Percentiles rank a stretch among this genome's conserved stretches.
These are phyloP conservation scores for Tolypocladium nubicola DNA, from an alignment of 2,329 filamentous ascomycete genomes.

Conservation along the genomic window DNA sequence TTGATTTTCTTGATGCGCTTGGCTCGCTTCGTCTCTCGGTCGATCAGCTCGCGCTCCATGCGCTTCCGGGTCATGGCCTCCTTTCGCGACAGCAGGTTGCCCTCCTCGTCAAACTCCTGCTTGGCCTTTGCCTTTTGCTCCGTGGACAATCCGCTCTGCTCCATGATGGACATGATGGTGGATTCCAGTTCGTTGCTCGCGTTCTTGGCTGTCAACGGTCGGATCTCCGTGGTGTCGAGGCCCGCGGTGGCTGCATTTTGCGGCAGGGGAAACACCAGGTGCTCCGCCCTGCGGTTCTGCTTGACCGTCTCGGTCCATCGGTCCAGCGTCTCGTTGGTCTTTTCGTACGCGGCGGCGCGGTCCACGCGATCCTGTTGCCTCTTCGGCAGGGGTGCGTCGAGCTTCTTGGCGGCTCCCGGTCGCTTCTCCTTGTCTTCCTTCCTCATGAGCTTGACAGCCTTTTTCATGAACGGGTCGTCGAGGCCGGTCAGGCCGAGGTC, in stretches of 20 bases:
- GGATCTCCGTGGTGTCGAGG: conserved; percentile 50
- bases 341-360: conserved; percentile 72
- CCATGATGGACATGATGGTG: conserved; percentile 79
- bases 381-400: conserved; percentile 74
- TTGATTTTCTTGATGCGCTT: conserved; percentile 99
- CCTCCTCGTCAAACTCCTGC: conserved; percentile 57
- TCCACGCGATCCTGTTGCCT: conserved; percentile 80
- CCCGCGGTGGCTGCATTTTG: conserved; percentile 56
- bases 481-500: conserved; percentile 64
- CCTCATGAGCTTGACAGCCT: conserved; percentile 64
- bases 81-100: conserved; percentile 61
- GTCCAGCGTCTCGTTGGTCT: conserved; percentile 82
- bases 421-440: conserved; percentile 45
- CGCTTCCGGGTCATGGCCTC: conserved; percentile 65
- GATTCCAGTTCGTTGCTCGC: conserved; percentile 73
- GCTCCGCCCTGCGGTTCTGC: conserved; percentile 82
- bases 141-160: conserved; percentile 69
- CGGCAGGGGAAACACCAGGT: conserved; percentile 76
- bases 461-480: conserved; percentile 66
- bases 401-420: conserved; percentile 47
- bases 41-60: conserved; percentile 72
- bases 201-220: conserved; percentile 50
- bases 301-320: conserved; percentile 95
- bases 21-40: conserved; percentile 76
- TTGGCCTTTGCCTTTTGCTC: conserved; percentile 33